Evolutionary conservation across 2,329 filamentous ascomycete genomes (phyloP), one percentile per base, ranked within the genome.

Genomic region (Cordyceps militaris): DNA sequence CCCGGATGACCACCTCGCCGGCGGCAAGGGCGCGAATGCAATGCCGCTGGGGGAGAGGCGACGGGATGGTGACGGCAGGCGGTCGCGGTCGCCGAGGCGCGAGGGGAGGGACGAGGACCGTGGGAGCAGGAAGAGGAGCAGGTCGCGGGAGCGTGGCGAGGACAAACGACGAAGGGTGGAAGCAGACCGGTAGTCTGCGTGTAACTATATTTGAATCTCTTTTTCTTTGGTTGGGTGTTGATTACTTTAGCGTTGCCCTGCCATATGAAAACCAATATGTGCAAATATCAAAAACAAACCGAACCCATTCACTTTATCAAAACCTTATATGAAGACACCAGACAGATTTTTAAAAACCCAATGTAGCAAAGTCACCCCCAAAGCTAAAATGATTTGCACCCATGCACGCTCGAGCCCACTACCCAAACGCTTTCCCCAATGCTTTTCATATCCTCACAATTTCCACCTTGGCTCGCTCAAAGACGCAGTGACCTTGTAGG

Each of bases 391-490:
- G n/a, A 21, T 36, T 11, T 24, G 38, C 10, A 21, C 24, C 16
- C 36, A 32, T 9, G 16, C 34, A n/a, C 49, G 23, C 49, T 11
- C 28, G 19, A 28, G 30, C 7, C 2, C 26, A 10, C 7, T 19
- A 1, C n/a, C 38, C 38, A 42, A 23, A 16, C 26, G 14, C 21
- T 26, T 26, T 28, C 36, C 7, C n/a, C 5, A 14, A 21, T 14
- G 13, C 3, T 34, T 21, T 66, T 65, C 72, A 84, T 71, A 97
- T 94, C 75, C 83, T 86, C 38, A 88, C 82, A 67, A 99, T 88
- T 71, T 99, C 93, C 23, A 96, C 90, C 61, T 93, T 83, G 30
- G 90, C 86, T 60, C 94, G 79, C 61, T 93, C 85, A 72, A 88
- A 96, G 24, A 97, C 75, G 64, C 84, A 84, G 71, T 97, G 91